A percentile compares a stretch with the other conserved stretches of the same genome.
These are phyloP conservation scores for Hanseniaspora lachancei DNA, from an alignment of 805 yeast genomes.

Conservation along the genomic window DNA sequence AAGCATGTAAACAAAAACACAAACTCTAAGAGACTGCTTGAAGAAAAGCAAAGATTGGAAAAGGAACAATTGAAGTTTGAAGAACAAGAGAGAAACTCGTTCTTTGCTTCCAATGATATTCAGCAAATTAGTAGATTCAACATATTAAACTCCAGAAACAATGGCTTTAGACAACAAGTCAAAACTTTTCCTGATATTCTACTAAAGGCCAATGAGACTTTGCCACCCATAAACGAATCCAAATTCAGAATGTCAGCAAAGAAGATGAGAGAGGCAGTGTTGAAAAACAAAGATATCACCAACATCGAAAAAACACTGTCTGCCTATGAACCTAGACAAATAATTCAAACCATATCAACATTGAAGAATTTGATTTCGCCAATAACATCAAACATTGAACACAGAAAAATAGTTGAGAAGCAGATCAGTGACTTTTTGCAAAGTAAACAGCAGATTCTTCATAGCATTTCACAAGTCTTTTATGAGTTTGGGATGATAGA, in stretches of 20 bases:
- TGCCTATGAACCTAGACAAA: conserved; percentile 45
- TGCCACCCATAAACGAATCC: conserved; percentile 38
- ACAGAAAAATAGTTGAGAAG: conserved; percentile 20
- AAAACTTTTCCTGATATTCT: conserved; percentile 35
- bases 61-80: conserved; percentile 7
- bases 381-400: background rate
- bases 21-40: conserved; percentile 2
- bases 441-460: conserved; percentile 45
- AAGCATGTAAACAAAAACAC: background rate
- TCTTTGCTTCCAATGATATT: conserved; percentile 8
- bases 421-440: conserved; percentile 42
- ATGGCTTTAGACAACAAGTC: conserved; percentile 9
- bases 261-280: background rate
- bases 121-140: conserved; percentile 11
- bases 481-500: conserved; percentile 59
- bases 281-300: conserved; percentile 45
- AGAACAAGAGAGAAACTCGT: conserved; percentile 10
- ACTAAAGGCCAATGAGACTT: conserved; percentile 40
- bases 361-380: conserved; percentile 38
- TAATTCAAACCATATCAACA: conserved; percentile 56
- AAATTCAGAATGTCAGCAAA: conserved; percentile 30
- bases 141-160: conserved; percentile 1
- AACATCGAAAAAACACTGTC: conserved; percentile 40
- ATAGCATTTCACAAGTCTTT: conserved; percentile 60
- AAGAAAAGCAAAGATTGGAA: conserved; percentile 7